Base-by-base conservation (phyloP, 2,329 filamentous ascomycete species). In the Claviceps pusilla region DNA sequence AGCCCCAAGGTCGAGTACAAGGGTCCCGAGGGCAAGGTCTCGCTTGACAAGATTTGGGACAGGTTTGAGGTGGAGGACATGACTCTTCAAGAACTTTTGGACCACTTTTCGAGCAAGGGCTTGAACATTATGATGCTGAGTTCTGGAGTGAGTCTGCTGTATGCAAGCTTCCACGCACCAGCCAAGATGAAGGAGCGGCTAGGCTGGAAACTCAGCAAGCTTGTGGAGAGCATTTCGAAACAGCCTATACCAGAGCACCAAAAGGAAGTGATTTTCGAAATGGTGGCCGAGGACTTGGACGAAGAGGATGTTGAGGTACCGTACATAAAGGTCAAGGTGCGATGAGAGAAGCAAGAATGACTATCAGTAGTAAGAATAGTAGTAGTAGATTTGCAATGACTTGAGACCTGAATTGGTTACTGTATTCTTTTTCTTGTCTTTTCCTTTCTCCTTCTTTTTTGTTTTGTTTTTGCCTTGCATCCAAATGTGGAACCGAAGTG, bases 261-360 rank as follows among this genome's bases (percentile, higher is more conserved):
- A 73, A 93, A 87, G 76, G 91, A 95, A 64, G 81, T 97, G 58
- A 96, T 97, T 62, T 94, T 97, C 65, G 93, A 97, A 74, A 86
- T 96, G 60, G 94, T 93, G 7, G 88, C 86, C 0, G 91, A 97
- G 67, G 93, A 97, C 65, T 74, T 81, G 65, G 84, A 82, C 3
- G 91, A 87, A 59, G 89, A 97, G 71, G 93, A 98, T 68, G 91
- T 97, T 1, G 93, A 98, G 72, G 86, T 97, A 60, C 93, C 93
- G 4, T 97, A 95, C 68, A 88, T 97, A 64, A 95, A 91, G 82
- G 82, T 95, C 60, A 91, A 84, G 74, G 73, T 89, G 54, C 62
- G 62, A 52, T 69, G 53, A 61, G 56, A 28, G 28, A 41, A 9
- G 2, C 28, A 16, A 31, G 28, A 29, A 4, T 16, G 28, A 9